Evolutionary conservation across 768 basidiomycete genomes (phyloP), one percentile per base, ranked within the genome.

Genomic region (Flagelloscypha sp.): DNA sequence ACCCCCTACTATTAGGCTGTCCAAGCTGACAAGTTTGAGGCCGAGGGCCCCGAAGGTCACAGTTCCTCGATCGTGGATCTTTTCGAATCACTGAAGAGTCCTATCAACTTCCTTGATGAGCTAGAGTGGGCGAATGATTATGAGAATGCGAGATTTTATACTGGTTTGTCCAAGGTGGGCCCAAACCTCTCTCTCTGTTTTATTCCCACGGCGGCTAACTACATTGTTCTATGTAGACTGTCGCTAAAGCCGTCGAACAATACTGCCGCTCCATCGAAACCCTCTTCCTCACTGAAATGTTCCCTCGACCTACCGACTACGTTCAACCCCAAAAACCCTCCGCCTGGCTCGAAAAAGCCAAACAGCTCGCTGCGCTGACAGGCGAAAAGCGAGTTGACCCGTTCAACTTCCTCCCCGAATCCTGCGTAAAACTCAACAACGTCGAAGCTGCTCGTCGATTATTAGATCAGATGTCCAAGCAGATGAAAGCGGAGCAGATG

Each of bases 61-160:
- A 94, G 89, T 47, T 92, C 93, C n/a, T 98, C 94, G 0, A 93
- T 99, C 36, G 80, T 92, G 16, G 95, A 99, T 57, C 68, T 99
- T 1, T 97, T 98, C 50, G 90, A 90, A 43, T 95, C 92, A 3
- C 68, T 98, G 36, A 77, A 87, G 33, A 90, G 86, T 47, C 90
- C 94, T 0, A 82, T 92, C 48, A 73, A 75, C 38, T 92, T 95
- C 59, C 58, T 99, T 29, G 74, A 87, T 54, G 85, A 86, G 31
- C 63, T 99, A 25, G 75, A 92, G 41, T 99, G 95, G 95, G 79
- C 83, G 8, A 88, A 98, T 51, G 76, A 79, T 32, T 85, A 84
- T 45, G 84, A 93, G 53, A 73, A 87, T 40, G 90, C 90, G 3
- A 69, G 80, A 30, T 99, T 97, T 58, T 84, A 87, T 49, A 95